Base-by-base conservation (phyloP, 768 basidiomycete species). In the Mycena indigotica region DNA sequence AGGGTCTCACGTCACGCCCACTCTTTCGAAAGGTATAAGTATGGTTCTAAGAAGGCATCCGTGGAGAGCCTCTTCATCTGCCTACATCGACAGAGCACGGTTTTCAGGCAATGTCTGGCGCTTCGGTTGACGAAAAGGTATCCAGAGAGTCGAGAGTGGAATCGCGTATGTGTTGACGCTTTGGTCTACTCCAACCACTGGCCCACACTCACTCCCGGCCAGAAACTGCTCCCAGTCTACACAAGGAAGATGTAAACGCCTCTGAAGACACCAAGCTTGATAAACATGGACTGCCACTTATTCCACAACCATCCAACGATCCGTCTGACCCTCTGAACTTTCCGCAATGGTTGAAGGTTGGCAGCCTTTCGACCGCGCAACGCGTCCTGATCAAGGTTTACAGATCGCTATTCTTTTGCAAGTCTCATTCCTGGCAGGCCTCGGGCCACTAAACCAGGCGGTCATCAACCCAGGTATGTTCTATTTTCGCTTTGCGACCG, bases 231-330 rank as follows among this genome's bases (percentile, higher is more conserved):
- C 55, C 50, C 24, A 58, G 58, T 49, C 48, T 53, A 30, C 52
- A 50, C 52, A 55, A 62, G 38, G 53, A 55, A 41, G 57, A 56
- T 13, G 21, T 2, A 3, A 17, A 6, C 25, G 46, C 46, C 6
- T 12, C 48, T 3, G 56, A 58, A 29, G 53, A 26, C 24, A 49
- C 49, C 10, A 67, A 66, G 45, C 21, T 65, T 15, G 66, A 65
- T 51, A 65, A 58, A 3, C 44, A 68, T 45, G 67, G 67, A 39
- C 57, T 70, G 2, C 54, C 69, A 19, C 68, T 72, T 35, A 64
- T 67, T 3, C 68, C 71, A 16, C 70, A 72, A 30, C 66, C 67
- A 4, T 64, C 66, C 3, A 55, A 63, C 28, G 65, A 67, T 29
- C 61, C 66, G 0, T 65, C 67, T 2, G 67, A 67, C 52, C 67